These are phyloP conservation scores for Protomyces arabidopsidicola DNA, from an alignment of 1,139 yeast species.

Conservation along the genomic window DNA sequence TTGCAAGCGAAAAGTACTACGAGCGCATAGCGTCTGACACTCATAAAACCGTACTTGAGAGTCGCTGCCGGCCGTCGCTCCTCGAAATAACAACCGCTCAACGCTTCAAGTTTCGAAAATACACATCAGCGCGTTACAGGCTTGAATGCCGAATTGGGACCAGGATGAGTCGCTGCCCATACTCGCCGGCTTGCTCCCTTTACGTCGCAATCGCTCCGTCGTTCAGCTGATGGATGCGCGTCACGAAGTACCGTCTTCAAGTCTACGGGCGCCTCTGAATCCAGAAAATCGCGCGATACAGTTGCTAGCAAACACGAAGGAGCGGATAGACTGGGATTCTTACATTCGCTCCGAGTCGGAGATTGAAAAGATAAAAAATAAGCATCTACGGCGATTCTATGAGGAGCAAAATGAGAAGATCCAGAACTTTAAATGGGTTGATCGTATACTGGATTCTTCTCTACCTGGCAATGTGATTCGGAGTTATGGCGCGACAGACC, in stretches of 20 bases:
- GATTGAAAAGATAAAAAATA: conserved; percentile 34
- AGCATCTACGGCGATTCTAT: conserved; percentile 31
- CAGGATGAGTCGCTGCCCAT: conserved; percentile 20
- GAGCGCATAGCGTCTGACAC: too few species aligned
- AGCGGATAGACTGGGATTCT: conserved; percentile 52
- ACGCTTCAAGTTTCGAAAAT: too few species aligned
- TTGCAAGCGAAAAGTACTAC: too few species aligned
- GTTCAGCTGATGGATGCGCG: conserved; percentile 6
- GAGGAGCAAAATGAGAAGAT: conserved; percentile 54
- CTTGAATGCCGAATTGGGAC: conserved; percentile 1
- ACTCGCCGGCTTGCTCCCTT: conserved; percentile 18
- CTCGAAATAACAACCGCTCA: too few species aligned
- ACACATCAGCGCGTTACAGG: background rate
- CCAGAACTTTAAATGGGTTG: conserved; percentile 57
- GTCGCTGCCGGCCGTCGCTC: too few species aligned
- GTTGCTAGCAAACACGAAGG: conserved; percentile 52
- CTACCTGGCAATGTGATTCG: conserved; percentile 61
- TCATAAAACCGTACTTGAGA: too few species aligned
- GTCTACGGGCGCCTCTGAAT: conserved; percentile 5
- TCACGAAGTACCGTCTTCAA: background rate
- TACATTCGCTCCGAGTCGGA: conserved; percentile 37
- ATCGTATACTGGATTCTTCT: conserved; percentile 65
- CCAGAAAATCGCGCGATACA: conserved; percentile 47
- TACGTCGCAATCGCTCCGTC: conserved; percentile 9
- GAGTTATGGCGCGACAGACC: conserved; percentile 48